Evolutionary conservation across 2,329 filamentous ascomycete genomes (phyloP).

Genomic region (Ceratocystis albifundus): DNA sequence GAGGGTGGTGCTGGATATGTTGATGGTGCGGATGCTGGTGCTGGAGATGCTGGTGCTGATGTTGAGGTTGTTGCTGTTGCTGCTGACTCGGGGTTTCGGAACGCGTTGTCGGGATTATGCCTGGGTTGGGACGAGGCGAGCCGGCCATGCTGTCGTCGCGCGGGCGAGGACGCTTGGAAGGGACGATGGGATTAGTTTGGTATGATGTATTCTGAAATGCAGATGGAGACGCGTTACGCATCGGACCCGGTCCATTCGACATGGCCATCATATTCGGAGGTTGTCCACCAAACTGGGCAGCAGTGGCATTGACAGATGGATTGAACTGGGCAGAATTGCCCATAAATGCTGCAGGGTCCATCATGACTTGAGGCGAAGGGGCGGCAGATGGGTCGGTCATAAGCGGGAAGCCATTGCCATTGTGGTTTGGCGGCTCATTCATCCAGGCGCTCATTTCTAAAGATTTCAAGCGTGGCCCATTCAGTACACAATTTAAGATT

Average conservation of each 20-base stretch:
- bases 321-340: constrained; percentile 47
- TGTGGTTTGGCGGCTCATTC: constrained; percentile 59
- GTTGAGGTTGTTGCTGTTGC: constrained; percentile 33
- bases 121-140: constrained; percentile 65
- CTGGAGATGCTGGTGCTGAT: constrained; percentile 47
- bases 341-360: constrained; percentile 53
- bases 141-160: constrained; percentile 74
- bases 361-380: constrained; percentile 40
- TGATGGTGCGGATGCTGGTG: not conserved
- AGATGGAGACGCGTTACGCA: constrained; percentile 70
- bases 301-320: constrained; percentile 28
- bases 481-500: not conserved
- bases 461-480: not conserved
- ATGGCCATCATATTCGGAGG: constrained; percentile 25
- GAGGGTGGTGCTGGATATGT: constrained; percentile 2
- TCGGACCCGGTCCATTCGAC: constrained; percentile 42
- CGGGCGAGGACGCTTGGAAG: constrained; percentile 75
- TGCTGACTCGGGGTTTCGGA: constrained; percentile 78
- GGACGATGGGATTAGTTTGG: constrained; percentile 74
- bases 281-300: constrained; percentile 46
- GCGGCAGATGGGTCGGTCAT: constrained; percentile 49
- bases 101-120: constrained; percentile 67
- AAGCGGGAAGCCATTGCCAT: constrained; percentile 57
- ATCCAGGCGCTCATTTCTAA: constrained; percentile 55
- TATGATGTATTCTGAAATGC: constrained; percentile 63